phyloP scores from a whole-genome alignment of 768 basidiomycete genomes.

The Russula ochroleuca region DNA sequence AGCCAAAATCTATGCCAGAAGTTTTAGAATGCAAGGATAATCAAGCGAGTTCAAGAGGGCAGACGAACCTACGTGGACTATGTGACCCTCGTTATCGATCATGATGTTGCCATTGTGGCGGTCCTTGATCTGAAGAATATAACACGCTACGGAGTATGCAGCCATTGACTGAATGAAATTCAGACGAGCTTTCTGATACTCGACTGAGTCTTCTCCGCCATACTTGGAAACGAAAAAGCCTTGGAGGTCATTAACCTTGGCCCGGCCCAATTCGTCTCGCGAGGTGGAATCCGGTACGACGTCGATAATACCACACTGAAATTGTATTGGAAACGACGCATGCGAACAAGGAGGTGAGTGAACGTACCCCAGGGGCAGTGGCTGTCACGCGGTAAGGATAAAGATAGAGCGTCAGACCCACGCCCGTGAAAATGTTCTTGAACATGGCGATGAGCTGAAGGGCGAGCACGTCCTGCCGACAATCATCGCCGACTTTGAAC shows the following conservation, averaged over 20 bases:
- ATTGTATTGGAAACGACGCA: slow-evolving; percentile 11
- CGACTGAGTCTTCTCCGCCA: slow-evolving; percentile 80
- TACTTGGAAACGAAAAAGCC: slow-evolving; percentile 94
- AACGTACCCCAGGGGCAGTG: slow-evolving; percentile 85
- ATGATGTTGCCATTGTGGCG: slow-evolving; percentile 99
- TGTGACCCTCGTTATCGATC: slow-evolving; percentile 97
- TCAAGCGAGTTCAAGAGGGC: not conserved
- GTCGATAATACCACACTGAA: slow-evolving; percentile 94
- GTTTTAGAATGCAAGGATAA: not conserved
- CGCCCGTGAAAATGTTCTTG: slow-evolving; percentile 90
- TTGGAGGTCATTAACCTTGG: slow-evolving; percentile 93
- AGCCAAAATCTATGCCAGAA: slow-evolving; percentile 74
- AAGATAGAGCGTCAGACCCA: slow-evolving; percentile 87
- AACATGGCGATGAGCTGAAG: slow-evolving; percentile 99
- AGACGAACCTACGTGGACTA: slow-evolving; percentile 84
- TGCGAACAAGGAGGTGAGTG: not conserved
- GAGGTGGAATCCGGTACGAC: slow-evolving; percentile 98
- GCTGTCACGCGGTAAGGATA: slow-evolving; percentile 97
- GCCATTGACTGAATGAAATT: slow-evolving; percentile 99
- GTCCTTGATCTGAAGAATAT: slow-evolving; percentile 98
- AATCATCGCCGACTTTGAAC: slow-evolving; percentile 99
- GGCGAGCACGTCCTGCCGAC: slow-evolving; percentile 96
- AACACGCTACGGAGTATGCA: slow-evolving; percentile 96
- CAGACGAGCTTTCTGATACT: slow-evolving; percentile 87
- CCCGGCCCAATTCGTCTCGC: slow-evolving; percentile 97